A percentile compares a stretch with the other conserved stretches of the same genome.
phyloP scores from a whole-genome alignment of 2,329 filamentous ascomycete species.

The Alternaria hordeiaustralica region DNA sequence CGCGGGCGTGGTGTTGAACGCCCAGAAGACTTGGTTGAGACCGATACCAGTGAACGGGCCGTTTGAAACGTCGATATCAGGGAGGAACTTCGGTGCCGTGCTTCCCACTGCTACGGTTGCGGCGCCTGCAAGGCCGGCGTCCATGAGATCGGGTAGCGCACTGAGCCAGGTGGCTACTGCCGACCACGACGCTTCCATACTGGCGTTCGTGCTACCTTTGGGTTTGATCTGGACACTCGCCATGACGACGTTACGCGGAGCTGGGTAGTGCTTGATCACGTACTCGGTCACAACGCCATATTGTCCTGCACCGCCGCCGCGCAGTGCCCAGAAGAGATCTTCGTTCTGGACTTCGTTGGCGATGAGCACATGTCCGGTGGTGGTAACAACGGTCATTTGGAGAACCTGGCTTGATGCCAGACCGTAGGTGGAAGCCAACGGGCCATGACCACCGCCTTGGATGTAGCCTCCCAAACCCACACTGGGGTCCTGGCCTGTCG shows the following conservation, averaged over 20 bases:
- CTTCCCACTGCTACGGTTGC: not conserved
- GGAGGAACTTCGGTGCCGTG: not conserved
- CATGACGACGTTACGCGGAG: constrained; percentile 5
- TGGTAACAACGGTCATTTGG: constrained; percentile 15
- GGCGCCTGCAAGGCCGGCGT: not conserved
- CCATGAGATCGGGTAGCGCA: not conserved
- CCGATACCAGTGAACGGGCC: constrained; percentile 13
- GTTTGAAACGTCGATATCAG: not conserved
- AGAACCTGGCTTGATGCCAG: constrained; percentile 23
- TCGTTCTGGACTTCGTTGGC: constrained; percentile 15
- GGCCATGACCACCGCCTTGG: constrained; percentile 59
- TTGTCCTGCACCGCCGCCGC: constrained; percentile 18
- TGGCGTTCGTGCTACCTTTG: not conserved
- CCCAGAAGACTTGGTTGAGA: constrained; percentile 25
- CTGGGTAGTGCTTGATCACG: constrained; percentile 18
- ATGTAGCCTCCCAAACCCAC: constrained; percentile 54
- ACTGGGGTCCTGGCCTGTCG: constrained; percentile 30
- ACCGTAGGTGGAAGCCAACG: constrained; percentile 53
- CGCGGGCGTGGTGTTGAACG: constrained; percentile 27
- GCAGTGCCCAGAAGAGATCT: constrained; percentile 26
- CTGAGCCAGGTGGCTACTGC: not conserved
- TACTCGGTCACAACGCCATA: constrained; percentile 16
- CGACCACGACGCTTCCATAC: not conserved
- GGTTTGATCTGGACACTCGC: constrained; percentile 8
- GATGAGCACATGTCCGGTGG: constrained; percentile 13